A percentile compares a stretch with the other conserved stretches of the same genome.
Evolutionary conservation across 1,284 basidiomycete species (phyloP).

Genomic region (Heterobasidion occidentale): DNA sequence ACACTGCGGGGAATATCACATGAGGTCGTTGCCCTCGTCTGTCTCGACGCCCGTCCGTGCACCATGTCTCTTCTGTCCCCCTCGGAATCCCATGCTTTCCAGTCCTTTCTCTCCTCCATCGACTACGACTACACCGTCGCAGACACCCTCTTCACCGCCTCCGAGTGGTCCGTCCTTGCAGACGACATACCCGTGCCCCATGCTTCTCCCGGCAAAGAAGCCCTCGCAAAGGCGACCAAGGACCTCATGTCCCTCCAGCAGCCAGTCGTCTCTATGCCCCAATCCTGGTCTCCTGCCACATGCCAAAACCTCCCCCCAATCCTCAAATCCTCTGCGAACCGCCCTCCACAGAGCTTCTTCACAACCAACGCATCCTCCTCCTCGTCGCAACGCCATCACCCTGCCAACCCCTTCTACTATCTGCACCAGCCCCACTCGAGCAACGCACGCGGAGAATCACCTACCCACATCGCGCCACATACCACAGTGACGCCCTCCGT

Average conservation of each 20-base stretch:
- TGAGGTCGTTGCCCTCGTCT: background rate
- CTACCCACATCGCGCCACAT: background rate
- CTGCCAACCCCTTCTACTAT: background rate
- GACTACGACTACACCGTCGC: conserved; percentile 31
- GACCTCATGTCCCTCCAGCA: conserved; percentile 56
- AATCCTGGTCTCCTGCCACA: conserved; percentile 16
- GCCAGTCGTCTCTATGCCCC: conserved; percentile 20
- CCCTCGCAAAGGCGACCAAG: conserved; percentile 64
- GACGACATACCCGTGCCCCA: conserved; percentile 23
- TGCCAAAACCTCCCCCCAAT: conserved; percentile 11
- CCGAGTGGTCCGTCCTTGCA: conserved; percentile 20
- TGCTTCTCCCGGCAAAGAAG: conserved; percentile 34
- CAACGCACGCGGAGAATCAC: background rate
- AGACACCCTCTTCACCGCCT: conserved; percentile 14
- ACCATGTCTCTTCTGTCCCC: conserved; percentile 33
- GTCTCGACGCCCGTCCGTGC: background rate
- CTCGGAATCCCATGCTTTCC: conserved; percentile 39
- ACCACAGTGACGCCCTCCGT: background rate
- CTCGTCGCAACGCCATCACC: background rate
- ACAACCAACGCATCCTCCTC: background rate
- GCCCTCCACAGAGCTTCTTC: background rate
- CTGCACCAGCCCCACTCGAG: background rate
- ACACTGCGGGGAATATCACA: background rate
- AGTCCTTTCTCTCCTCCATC: conserved; percentile 40
- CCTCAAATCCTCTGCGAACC: conserved; percentile 6